A percentile compares a stretch with the other conserved stretches of the same genome.
Evolutionary conservation across 176 grass and related monocot species (phyloP).

Genomic region (Eleusine coracana): DNA sequence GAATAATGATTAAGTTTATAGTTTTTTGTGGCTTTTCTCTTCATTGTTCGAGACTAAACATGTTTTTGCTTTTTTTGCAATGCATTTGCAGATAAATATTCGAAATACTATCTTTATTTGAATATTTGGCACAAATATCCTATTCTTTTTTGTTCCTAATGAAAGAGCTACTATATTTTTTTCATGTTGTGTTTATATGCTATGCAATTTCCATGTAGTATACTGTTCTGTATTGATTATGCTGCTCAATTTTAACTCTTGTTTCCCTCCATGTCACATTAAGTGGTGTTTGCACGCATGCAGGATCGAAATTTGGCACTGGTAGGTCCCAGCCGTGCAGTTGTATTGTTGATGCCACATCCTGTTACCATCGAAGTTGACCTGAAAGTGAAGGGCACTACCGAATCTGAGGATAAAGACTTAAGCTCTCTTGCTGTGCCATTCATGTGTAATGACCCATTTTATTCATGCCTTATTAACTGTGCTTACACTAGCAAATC

Average conservation of each 20-base stretch:
- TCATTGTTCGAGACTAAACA: no score
- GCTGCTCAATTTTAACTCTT: not conserved
- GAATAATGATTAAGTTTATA: no score
- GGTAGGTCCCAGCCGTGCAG: not conserved
- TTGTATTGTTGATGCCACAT: not conserved
- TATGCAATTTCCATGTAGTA: not conserved
- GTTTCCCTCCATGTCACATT: not conserved
- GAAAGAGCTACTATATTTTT: not conserved
- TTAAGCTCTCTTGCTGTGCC: slow-evolving; percentile 4
- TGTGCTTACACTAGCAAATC: slow-evolving; percentile 24
- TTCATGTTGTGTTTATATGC: no score
- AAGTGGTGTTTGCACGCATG: not conserved
- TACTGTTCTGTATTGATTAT: no score
- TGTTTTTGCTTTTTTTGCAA: no score
- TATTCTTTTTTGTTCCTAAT: not conserved
- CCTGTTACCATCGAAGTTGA: slow-evolving; percentile 13
- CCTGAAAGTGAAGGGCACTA: slow-evolving; percentile 19
- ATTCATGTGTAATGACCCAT: not conserved
- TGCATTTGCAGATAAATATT: no score
- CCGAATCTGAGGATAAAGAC: not conserved
- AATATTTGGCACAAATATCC: no score
- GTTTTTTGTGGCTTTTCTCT: no score
- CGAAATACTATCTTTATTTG: no score
- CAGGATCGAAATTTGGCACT: slow-evolving; percentile 21
- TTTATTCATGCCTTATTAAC: not conserved